Evolutionary conservation across 148 eudicot species (phyloP), one percentile per base, ranked within the genome.

Genomic region (Camellia japonica): DNA sequence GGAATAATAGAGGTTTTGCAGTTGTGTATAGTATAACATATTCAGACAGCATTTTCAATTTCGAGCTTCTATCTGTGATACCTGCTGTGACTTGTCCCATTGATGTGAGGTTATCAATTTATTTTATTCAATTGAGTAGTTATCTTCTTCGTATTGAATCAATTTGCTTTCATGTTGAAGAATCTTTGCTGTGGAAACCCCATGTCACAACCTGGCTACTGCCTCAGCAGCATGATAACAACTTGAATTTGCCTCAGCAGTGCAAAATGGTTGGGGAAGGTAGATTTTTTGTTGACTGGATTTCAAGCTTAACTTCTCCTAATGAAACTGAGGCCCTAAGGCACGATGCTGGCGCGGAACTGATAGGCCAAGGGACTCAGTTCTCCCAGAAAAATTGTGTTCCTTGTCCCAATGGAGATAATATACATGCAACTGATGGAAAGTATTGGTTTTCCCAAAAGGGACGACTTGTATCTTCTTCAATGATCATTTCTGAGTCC

Each of bases 401-500:
- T 66, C 65, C 66, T 41, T 76, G 68, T 80, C 80, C 62, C 49
- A 81, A 73, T 51, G 61, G 69, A 74, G 78, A 65, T 74, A 77
- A 43, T 15, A 73, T 73, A 71, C 61, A 13, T 77, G 73, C 76
- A 84, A 82, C 71, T 82, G 89, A 84, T 81, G 66, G 20, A 12
- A 85, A 80, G 42, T 66, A 80, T 82, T 80, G 77, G 61, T 75
- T 80, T 75, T 65, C 83, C 75, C 79, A 73, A 73, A 82, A 73
- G 80, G 88, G 75, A 72, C 83, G 76, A 59, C 65, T 87, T 66
- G 92, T 94, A 73, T 84, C 97, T 80, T 92, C 97, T 69, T 89
- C 99, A 56, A 92, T 94, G 98, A 92, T 97, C 78, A 86, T 97
- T 76, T 94, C 99, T 55, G 93, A 90, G 71, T 79, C 83, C 78